These are phyloP conservation scores for Phytophthora citricola DNA, from an alignment of 352 stramenopile genomes.

Conservation along the genomic window DNA sequence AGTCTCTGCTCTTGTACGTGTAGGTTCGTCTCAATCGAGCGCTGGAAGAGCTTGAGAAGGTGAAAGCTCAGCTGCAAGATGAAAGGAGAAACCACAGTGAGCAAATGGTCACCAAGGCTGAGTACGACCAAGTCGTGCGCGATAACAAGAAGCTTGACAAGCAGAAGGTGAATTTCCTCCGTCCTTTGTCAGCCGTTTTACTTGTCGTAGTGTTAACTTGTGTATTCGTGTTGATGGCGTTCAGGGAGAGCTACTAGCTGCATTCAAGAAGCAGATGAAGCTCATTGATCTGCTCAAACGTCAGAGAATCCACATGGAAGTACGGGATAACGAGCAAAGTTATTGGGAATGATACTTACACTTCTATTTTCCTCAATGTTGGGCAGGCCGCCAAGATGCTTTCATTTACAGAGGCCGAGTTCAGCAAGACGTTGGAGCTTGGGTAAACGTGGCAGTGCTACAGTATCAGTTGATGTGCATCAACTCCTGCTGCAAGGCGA, in stretches of 20 bases:
- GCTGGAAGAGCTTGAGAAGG: conserved; percentile 78
- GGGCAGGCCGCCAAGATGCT: conserved; percentile 82
- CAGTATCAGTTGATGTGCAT: conserved; percentile 49
- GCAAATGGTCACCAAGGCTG: conserved; percentile 53
- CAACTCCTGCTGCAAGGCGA: conserved; percentile 71
- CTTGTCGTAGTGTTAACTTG: conserved; percentile 2
- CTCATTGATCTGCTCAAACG: conserved; percentile 88
- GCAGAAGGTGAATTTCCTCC: conserved; percentile 62
- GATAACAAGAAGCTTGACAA: conserved; percentile 85
- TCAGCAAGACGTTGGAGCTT: conserved; percentile 78
- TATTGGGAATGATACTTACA: conserved; percentile 11
- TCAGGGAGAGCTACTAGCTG: conserved; percentile 68
- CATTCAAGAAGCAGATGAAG: conserved; percentile 91
- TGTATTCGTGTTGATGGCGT: background rate
- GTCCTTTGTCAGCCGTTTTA: background rate
- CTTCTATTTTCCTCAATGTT: conserved; percentile 10
- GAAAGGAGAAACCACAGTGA: conserved; percentile 58
- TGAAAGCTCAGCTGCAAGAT: conserved; percentile 70
- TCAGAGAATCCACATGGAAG: conserved; percentile 88
- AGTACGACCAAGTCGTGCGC: conserved; percentile 65
- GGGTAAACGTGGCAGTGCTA: conserved; percentile 30
- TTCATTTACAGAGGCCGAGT: conserved; percentile 86
- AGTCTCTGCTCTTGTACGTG: background rate
- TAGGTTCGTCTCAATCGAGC: conserved; percentile 80
- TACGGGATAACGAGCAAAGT: conserved; percentile 17